These are phyloP conservation scores for Primulina eburnea DNA, from an alignment of 257 asterid species.

Conservation along the genomic window DNA sequence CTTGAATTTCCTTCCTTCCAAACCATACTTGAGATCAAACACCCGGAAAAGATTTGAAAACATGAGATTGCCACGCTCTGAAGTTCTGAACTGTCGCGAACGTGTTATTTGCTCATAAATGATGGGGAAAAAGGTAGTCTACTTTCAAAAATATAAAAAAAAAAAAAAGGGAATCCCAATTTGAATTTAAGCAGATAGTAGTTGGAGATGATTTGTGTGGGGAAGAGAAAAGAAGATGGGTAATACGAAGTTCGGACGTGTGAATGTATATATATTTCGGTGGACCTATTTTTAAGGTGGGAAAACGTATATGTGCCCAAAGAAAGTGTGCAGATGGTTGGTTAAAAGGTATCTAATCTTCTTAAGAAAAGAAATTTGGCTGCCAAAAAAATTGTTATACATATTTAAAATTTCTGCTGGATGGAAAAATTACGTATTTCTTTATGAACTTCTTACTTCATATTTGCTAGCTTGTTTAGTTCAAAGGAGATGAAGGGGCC, in stretches of 20 bases:
- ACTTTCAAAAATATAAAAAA: slow-evolving; percentile 18
- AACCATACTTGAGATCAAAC: background rate
- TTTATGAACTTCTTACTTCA: too few species aligned
- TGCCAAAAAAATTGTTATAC: background rate
- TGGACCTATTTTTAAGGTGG: slow-evolving; percentile 21
- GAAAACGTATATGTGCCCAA: slow-evolving; percentile 23
- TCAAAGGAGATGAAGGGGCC: too few species aligned
- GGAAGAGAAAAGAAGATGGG: slow-evolving; percentile 25
- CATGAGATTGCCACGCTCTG: background rate
- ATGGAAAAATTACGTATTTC: too few species aligned
- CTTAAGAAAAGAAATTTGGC: background rate
- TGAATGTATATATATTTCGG: slow-evolving; percentile 20
- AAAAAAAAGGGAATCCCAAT: background rate
- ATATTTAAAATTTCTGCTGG: too few species aligned
- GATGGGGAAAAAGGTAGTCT: slow-evolving; percentile 20
- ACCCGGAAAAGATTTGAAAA: too few species aligned
- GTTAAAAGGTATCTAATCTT: background rate
- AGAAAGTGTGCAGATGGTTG: slow-evolving; percentile 6
- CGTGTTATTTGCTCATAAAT: slow-evolving; percentile 20
- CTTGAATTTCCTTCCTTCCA: slow-evolving; percentile 13
- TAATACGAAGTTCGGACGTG: slow-evolving; percentile 12
- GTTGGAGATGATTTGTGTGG: background rate
- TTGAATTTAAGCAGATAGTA: slow-evolving; percentile 29
- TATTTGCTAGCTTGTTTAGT: too few species aligned
- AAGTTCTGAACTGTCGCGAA: slow-evolving; percentile 7